Percentiles rank a stretch among this genome's conserved stretches.
Evolutionary conservation across 441 rosid genomes (phyloP).

Genomic region (Corymbia citriodora): DNA sequence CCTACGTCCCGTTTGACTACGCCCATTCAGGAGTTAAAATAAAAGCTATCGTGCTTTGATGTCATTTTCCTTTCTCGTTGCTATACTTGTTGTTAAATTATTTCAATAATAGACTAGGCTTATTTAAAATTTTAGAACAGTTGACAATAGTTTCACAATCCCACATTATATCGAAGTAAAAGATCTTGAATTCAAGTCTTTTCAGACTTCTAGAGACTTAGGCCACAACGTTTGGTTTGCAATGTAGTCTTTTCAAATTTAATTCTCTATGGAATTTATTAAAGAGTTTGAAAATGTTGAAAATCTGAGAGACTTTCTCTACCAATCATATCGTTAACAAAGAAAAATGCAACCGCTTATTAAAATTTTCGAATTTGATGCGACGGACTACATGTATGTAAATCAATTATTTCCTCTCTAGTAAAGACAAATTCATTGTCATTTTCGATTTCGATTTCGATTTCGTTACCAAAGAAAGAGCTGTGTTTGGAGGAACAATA

Average conservation of each 20-base stretch:
- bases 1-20: no score
- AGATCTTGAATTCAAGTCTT: no score
- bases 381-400: not conserved
- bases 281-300: not conserved
- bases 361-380: not conserved
- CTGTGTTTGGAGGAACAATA: not conserved
- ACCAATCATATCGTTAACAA: not conserved
- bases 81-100: not conserved
- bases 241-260: not conserved
- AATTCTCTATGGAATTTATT: not conserved
- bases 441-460: not conserved
- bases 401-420: not conserved
- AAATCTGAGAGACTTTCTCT: not conserved
- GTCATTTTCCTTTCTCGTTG: not conserved
- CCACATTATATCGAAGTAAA: accelerated
- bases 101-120: no score
- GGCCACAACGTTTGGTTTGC: not conserved
- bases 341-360: not conserved
- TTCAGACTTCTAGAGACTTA: not conserved
- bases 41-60: not conserved
- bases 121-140: accelerated
- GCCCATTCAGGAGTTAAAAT: not conserved
- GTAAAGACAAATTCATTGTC: not conserved
- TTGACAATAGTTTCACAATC: no score
- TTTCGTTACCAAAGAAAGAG: not conserved